A percentile compares a stretch with the other conserved stretches of the same genome.
These are phyloP conservation scores for Rhizopogon rudus DNA, from an alignment of 768 basidiomycete genomes.

Conservation along the genomic window DNA sequence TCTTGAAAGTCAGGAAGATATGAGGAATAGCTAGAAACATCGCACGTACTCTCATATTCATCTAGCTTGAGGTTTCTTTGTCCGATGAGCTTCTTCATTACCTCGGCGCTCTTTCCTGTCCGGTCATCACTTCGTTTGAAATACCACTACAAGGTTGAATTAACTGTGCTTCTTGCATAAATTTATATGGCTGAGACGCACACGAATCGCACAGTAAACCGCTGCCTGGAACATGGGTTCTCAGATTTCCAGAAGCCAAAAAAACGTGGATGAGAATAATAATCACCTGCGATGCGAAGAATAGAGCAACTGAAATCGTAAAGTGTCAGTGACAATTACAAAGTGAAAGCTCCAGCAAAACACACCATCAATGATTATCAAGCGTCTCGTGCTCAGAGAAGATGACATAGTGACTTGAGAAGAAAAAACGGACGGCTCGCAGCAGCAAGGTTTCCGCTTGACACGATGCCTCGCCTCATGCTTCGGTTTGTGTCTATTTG, in stretches of 20 bases:
- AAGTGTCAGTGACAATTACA: too few species aligned
- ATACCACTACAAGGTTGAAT: not conserved
- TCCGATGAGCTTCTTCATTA: slow-evolving; percentile 27
- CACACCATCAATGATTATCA: not conserved
- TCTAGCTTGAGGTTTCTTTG: slow-evolving; percentile 73
- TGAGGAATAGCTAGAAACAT: not conserved
- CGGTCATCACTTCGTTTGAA: not conserved
- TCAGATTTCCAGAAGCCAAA: not conserved
- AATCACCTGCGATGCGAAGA: not conserved
- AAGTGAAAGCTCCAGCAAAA: not conserved
- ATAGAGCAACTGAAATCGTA: not conserved
- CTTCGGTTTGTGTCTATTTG: not conserved
- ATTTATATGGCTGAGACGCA: not conserved
- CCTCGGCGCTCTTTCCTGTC: not conserved
- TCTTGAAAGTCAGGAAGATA: not conserved
- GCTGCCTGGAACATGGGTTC: not conserved
- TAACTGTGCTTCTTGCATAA: not conserved
- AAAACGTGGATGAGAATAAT: not conserved
- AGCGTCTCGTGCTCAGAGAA: not conserved
- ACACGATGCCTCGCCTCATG: not conserved
- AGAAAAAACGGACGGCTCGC: not conserved
- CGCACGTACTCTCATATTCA: slow-evolving; percentile 83
- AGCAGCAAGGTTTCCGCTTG: not conserved
- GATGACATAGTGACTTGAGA: not conserved
- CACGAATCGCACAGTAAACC: not conserved